Evolutionary conservation across 495 filamentous ascomycete genomes (phyloP).

Genomic region (Penicillium macrosclerotiorum): DNA sequence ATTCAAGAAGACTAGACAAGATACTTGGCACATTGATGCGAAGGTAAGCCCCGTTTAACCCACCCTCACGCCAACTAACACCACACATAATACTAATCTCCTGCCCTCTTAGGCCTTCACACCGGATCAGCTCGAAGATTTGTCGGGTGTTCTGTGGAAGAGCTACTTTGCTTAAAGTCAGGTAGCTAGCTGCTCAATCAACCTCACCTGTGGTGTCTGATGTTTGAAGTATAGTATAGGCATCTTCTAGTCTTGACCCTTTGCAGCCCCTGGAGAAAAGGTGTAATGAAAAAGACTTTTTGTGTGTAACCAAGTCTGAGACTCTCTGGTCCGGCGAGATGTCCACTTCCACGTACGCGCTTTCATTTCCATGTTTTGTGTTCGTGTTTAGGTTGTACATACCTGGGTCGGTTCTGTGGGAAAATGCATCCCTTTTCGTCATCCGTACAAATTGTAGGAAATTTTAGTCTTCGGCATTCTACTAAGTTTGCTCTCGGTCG

Average conservation of each 20-base stretch:
- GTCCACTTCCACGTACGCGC: neutral
- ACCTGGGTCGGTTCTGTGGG: slow-evolving; percentile 1
- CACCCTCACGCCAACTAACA: neutral
- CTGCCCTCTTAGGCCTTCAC: slow-evolving; percentile 73
- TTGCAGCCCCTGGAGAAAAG: too few species aligned
- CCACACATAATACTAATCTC: slow-evolving; percentile 24
- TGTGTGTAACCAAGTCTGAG: too few species aligned
- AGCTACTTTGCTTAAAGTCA: slow-evolving; percentile 84
- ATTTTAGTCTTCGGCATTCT: too few species aligned
- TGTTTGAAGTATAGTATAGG: too few species aligned
- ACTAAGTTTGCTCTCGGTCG: too few species aligned
- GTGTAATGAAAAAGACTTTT: too few species aligned
- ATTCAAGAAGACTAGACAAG: slow-evolving; percentile 99
- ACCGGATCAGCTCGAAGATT: slow-evolving; percentile 85
- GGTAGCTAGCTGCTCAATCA: too few species aligned
- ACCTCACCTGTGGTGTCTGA: too few species aligned
- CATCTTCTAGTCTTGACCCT: neutral
- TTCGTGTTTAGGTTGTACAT: slow-evolving; percentile 14
- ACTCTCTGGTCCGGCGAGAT: neutral
- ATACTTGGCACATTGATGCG: slow-evolving; percentile 97
- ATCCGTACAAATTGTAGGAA: neutral
- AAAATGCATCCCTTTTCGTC: neutral
- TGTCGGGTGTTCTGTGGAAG: slow-evolving; percentile 98
- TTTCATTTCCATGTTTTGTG: neutral
- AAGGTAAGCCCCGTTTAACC: slow-evolving; percentile 63